Evolutionary conservation across 805 yeast species (phyloP).

Genomic region (Priceomyces melissophilus): DNA sequence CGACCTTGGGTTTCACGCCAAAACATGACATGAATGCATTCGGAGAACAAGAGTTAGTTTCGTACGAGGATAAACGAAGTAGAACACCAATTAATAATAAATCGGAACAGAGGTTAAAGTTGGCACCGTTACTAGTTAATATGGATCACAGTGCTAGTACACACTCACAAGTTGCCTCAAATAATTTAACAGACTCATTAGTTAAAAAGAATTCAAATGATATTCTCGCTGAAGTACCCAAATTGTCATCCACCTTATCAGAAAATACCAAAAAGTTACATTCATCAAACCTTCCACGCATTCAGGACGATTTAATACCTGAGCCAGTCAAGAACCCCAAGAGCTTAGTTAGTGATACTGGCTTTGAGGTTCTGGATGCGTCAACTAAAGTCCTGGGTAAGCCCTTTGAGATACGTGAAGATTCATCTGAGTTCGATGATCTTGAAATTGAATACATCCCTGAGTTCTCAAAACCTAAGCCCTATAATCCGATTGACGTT

Average conservation of each 20-base stretch:
- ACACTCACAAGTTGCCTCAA: no score
- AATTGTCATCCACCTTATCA: slow-evolving; percentile 7
- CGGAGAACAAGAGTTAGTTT: no score
- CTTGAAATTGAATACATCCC: slow-evolving; percentile 51
- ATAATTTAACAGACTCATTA: slow-evolving; percentile 19
- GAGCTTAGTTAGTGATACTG: background rate
- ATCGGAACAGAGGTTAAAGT: no score
- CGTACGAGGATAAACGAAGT: no score
- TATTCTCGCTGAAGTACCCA: background rate
- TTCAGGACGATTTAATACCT: slow-evolving; percentile 12
- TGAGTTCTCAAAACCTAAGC: slow-evolving; percentile 30
- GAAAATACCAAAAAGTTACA: slow-evolving; percentile 7
- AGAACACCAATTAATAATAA: no score
- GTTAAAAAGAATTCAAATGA: slow-evolving; percentile 12
- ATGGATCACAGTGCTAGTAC: no score
- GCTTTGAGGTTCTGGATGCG: background rate
- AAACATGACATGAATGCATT: slow-evolving; percentile 1
- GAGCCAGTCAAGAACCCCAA: slow-evolving; percentile 27
- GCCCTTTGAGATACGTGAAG: slow-evolving; percentile 13
- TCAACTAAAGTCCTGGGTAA: background rate
- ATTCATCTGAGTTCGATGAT: slow-evolving; percentile 22
- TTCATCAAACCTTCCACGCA: slow-evolving; percentile 14
- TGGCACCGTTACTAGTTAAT: no score
- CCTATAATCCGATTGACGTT: slow-evolving; percentile 44
- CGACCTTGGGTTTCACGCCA: slow-evolving; percentile 34